Base-by-base conservation (phyloP, 257 asterid species). In the Handroanthus guayacan region DNA sequence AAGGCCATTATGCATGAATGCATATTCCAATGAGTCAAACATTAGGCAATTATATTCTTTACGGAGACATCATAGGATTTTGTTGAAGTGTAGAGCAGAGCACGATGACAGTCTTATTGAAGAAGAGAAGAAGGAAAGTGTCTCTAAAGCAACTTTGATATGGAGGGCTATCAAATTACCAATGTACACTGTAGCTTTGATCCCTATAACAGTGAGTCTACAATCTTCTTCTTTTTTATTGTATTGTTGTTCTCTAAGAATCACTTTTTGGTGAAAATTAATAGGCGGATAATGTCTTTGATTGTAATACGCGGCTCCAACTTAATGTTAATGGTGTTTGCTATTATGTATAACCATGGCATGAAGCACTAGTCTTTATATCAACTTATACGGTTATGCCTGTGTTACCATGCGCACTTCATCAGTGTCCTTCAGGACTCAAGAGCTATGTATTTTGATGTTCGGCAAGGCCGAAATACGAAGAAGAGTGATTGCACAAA, bases 111-210 rank as follows among this genome's bases (percentile, higher is more conserved):
- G 62, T 18, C 54, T 52, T 58, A 36, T 34, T 75, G 78, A 57
- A 69, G 87, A 80, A 79, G 86, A 57, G 48, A 75, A 69, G 68
- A 78, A 77, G 57, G 89, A 85, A 44, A 54, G 79, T 75, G 62
- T 89, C 69, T 87, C 94, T 41, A 81, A 80, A 76, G 88, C 93
- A 54, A 92, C 91, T 84, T 79, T 90, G 84, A 85, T 89, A 77
- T 89, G 98, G 97, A 87, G 97, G 82, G 97, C 98, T 60, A 81
- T 88, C 79, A 93, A 93, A 75, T 78, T 93, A 62, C 98, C 98
- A 6, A 91, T 86, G 34, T 86, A 86, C 67, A 79, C 90, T 34
- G 90, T 86, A 67, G 97, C 98, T 20, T 75, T 92, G 74, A 82
- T 94, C 74, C 98, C 98, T 39, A 82, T 94, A 55, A 75, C 89